A percentile compares a stretch with the other conserved stretches of the same genome.
Evolutionary conservation across 176 grass and related monocot genomes (phyloP).

Genomic region (Carex cristatella): DNA sequence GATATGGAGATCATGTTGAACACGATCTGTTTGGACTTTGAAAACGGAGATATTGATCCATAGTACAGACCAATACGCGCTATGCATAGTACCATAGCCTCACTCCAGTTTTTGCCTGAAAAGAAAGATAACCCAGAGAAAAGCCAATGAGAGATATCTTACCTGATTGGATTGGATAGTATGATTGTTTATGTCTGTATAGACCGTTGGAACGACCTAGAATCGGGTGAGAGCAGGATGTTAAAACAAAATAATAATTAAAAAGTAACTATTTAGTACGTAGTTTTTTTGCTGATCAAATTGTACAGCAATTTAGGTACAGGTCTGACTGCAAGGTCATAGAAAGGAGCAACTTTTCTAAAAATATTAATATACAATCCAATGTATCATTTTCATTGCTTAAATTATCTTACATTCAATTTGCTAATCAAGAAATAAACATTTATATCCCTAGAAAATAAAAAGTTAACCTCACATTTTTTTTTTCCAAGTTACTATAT

Average conservation of each 20-base stretch:
- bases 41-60: no score
- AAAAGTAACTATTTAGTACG: background rate
- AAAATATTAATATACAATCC: background rate
- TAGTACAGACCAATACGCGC: no score
- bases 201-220: conserved; percentile 91
- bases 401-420: background rate
- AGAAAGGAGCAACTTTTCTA: background rate
- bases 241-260: background rate
- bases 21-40: no score
- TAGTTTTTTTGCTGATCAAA: background rate
- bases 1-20: no score
- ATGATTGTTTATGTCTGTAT: conserved; percentile 73
- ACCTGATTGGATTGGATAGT: conserved; percentile 98
- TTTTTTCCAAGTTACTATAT: background rate
- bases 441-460: background rate
- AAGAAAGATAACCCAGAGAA: background rate
- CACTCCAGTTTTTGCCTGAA: background rate
- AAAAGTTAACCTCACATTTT: no score
- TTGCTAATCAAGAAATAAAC: background rate
- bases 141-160: conserved; percentile 10
- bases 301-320: background rate
- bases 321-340: background rate
- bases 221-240: background rate
- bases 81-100: no score
- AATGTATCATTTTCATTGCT: background rate